Evolutionary conservation across 2,329 filamentous ascomycete genomes (phyloP).

Genomic region (Sarocladium oryzae): DNA sequence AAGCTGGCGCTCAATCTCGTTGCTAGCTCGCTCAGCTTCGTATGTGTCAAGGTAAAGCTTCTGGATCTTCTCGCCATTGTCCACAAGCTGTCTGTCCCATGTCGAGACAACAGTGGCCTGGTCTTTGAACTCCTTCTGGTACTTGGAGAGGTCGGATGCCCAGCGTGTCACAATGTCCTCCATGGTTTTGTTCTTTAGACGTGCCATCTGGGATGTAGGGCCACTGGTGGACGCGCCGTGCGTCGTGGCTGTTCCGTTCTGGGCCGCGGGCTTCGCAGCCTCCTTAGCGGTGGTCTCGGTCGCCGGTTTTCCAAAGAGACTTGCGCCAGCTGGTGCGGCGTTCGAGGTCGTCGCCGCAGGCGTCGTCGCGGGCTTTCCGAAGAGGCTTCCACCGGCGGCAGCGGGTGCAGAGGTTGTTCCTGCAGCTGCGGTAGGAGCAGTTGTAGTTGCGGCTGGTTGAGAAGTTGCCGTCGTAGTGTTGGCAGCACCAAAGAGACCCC

Average conservation of each 20-base stretch:
- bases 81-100: constrained; percentile 89
- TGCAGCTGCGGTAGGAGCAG: constrained; percentile 10
- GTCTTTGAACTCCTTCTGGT: constrained; percentile 92
- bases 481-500: constrained; percentile 24
- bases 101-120: constrained; percentile 80
- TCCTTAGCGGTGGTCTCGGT: background rate
- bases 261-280: constrained; percentile 1
- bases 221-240: constrained; percentile 72
- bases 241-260: constrained; percentile 21
- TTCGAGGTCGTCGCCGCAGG: background rate
- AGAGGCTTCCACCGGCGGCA: constrained; percentile 9
- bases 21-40: constrained; percentile 86
- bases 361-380: constrained; percentile 12
- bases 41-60: constrained; percentile 88
- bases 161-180: constrained; percentile 97
- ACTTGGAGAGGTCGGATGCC: constrained; percentile 91
- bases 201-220: constrained; percentile 76
- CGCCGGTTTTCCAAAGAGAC: constrained; percentile 12
- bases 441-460: constrained; percentile 13
- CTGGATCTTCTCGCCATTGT: constrained; percentile 92
- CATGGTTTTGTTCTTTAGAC: constrained; percentile 97
- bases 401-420: constrained; percentile 12
- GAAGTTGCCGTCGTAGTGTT: constrained; percentile 13
- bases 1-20: constrained; percentile 90
- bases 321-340: background rate